These are phyloP conservation scores for Colletotrichum abscissum DNA, from an alignment of 2,329 filamentous ascomycete species.

Conservation along the genomic window DNA sequence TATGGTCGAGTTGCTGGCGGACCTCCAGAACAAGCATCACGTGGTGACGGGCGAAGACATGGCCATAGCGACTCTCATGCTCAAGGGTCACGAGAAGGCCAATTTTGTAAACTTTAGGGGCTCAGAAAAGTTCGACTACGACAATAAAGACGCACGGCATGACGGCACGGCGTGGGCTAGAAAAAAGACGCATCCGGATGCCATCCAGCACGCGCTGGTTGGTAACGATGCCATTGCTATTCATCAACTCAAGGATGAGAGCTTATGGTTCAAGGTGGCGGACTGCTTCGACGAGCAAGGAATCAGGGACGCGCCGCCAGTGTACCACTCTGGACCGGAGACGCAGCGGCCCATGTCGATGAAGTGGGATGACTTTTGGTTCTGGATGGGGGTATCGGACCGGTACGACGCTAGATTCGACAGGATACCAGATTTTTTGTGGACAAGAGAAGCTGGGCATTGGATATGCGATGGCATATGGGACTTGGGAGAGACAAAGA, in stretches of 20 bases:
- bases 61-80: constrained; percentile 43
- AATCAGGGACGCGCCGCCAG: constrained; percentile 36
- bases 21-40: constrained; percentile 40
- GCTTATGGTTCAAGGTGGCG: constrained; percentile 43
- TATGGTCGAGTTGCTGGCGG: constrained; percentile 42
- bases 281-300: constrained; percentile 43
- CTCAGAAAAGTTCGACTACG: constrained; percentile 46
- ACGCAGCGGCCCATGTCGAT: constrained; percentile 32
- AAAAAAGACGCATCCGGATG: constrained; percentile 38
- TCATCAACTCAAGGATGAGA: constrained; percentile 43
- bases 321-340: not conserved
- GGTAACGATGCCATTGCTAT: constrained; percentile 40
- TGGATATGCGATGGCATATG: constrained; percentile 43
- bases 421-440: constrained; percentile 39
- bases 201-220: constrained; percentile 40
- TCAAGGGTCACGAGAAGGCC: constrained; percentile 39
- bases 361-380: constrained; percentile 41
- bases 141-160: constrained; percentile 41
- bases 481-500: constrained; percentile 39
- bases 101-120: constrained; percentile 44
- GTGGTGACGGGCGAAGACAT: constrained; percentile 46
- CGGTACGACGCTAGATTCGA: constrained; percentile 38
- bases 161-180: constrained; percentile 45
- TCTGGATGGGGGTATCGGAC: constrained; percentile 35
- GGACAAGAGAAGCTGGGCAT: constrained; percentile 34